These are phyloP conservation scores for Lichtheimia corymbifera DNA, from an alignment of 371 early-diverging fungal genomes.

Conservation along the genomic window DNA sequence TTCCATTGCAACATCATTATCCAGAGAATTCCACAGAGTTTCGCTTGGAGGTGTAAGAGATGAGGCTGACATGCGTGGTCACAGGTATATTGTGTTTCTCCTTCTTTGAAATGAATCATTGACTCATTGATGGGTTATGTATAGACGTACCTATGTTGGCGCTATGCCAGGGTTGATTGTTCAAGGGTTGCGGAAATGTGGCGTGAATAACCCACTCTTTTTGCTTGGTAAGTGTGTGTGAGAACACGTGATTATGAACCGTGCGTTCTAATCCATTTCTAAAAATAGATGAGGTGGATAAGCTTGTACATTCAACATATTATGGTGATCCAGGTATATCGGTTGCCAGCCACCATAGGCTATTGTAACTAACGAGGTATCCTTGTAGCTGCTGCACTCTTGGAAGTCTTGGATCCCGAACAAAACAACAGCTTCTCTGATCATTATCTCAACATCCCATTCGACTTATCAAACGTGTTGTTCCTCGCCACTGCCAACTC, in stretches of 20 bases:
- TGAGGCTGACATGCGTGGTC: conserved; percentile 78
- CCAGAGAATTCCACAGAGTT: conserved; percentile 81
- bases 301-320: conserved; percentile 61
- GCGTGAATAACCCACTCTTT: conserved; percentile 84
- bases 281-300: conserved; percentile 82
- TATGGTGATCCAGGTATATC: conserved; percentile 76
- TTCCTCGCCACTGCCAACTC: conserved; percentile 91
- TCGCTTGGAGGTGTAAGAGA: conserved; percentile 88
- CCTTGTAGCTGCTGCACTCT: conserved; percentile 63
- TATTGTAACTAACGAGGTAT: no score
- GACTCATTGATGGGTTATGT: neutral
- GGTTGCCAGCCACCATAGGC: no score
- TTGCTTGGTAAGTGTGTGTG: conserved; percentile 34
- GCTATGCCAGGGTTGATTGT: conserved; percentile 86
- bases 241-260: neutral
- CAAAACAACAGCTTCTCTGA: conserved; percentile 83
- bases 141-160: conserved; percentile 86
- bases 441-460: conserved; percentile 83
- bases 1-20: conserved; percentile 80
- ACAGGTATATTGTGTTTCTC: neutral
- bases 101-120: neutral
- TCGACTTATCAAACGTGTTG: conserved; percentile 82
- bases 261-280: neutral
- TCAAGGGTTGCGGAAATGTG: conserved; percentile 71
- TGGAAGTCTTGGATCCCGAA: conserved; percentile 81